phyloP scores from a whole-genome alignment of 192 early-diverging fungal species.

The Linnemannia elongata region DNA sequence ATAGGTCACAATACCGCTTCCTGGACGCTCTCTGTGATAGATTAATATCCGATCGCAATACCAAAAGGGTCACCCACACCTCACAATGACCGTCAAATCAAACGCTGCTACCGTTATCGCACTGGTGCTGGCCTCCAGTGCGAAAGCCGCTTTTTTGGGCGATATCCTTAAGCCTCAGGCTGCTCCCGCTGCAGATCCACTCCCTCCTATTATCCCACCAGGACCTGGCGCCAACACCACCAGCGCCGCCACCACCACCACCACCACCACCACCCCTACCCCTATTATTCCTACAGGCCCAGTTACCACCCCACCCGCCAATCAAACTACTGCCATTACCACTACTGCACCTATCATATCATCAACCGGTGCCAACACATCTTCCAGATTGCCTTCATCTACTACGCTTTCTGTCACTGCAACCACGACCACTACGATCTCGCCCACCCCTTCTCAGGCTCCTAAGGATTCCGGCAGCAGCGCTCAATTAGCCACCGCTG shows the following conservation, averaged over 20 bases:
- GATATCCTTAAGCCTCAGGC: background rate
- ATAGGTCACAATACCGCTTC: background rate
- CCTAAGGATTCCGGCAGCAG: background rate
- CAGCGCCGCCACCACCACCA: background rate
- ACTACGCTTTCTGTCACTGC: background rate
- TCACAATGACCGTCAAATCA: conserved; percentile 17
- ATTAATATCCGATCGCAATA: conserved; percentile 1
- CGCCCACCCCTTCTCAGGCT: conserved; percentile 1
- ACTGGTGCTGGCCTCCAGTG: conserved; percentile 21
- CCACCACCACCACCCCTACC: background rate
- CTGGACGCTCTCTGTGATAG: background rate
- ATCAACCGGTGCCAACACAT: background rate
- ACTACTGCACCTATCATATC: background rate
- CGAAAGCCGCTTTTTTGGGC: background rate
- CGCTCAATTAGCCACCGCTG: conserved; percentile 24
- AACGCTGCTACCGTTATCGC: conserved; percentile 10
- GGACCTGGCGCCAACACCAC: background rate
- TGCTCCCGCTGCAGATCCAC: background rate
- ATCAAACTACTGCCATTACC: too few relatives aligned
- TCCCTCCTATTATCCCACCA: background rate
- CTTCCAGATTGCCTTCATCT: background rate
- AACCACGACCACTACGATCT: background rate
- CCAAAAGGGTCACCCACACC: background rate
- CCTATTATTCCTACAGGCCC: too few relatives aligned
- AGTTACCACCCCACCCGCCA: too few relatives aligned